Base-by-base conservation (phyloP, 2,329 filamentous ascomycete species). In the Ophiostoma ulmi region DNA sequence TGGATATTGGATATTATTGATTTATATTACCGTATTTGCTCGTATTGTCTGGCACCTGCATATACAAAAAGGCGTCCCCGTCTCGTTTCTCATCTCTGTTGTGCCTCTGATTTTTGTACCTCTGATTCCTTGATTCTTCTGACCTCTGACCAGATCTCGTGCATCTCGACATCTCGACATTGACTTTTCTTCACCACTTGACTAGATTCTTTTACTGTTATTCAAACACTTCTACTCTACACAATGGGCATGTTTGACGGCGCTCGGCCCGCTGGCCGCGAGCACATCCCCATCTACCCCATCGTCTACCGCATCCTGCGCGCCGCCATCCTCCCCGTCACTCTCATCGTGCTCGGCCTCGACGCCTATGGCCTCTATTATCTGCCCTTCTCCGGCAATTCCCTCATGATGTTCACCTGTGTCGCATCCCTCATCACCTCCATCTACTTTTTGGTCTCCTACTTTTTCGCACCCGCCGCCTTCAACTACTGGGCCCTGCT, bases 401-500 rank as follows among this genome's bases (percentile, higher is more conserved):
- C 74, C 44, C 73, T 82, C 38, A 77, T 78, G 67, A 75, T 82
- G 0, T 77, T 79, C 11, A 83, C 81, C 17, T 83, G 74, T 71
- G 72, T 85, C 58, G 78, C 79, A 39, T 84, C 83, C 5, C 67
- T 87, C 20, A 78, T 83, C 71, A 77, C 80, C 48, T 79, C 79
- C 67, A 77, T 82, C 72, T 88, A 86, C 78, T 78, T 81, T 68
- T 75, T 86, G 13, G 77, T 83, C 20, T 80, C 82, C n/a, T 78
- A 80, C 61, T 79, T 78, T 52, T 79, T 78, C 31, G 75, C 78
- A 0, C 79, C 80, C n/a, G 76, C 76, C 2, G 74, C 80, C 26
- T 86, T 83, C 77, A 87, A 87, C 76, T 84, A 84, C 77, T 86
- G 84, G 81, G 83, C 83, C 36, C 79, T 84, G 8, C 76, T 87